phyloP scores from a whole-genome alignment of 495 filamentous ascomycete genomes.

The Aspergillus kassunensis region DNA sequence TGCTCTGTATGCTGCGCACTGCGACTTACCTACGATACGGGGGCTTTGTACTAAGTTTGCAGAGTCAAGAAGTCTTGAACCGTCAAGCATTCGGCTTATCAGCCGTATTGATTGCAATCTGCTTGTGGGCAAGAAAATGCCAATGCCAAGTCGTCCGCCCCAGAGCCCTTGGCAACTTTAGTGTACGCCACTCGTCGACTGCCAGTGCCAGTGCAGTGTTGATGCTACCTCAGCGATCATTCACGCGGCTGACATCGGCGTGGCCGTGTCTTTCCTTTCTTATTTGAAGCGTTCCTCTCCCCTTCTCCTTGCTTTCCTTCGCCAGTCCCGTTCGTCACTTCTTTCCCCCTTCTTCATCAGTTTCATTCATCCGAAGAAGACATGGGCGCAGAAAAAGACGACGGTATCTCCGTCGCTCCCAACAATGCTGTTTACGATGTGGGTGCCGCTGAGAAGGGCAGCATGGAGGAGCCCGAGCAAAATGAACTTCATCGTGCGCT shows the following conservation, averaged over 20 bases:
- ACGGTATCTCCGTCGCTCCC: constrained; percentile 16
- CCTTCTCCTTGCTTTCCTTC: not conserved
- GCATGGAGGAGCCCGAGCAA: constrained; percentile 19
- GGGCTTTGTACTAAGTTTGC: too few relatives aligned
- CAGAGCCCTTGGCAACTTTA: constrained; percentile 1
- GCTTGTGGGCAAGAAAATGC: not conserved
- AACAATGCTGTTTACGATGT: constrained; percentile 24
- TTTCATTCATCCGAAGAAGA: not conserved
- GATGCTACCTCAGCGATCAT: not conserved
- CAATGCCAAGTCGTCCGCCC: constrained; percentile 2
- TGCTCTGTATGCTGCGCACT: too few relatives aligned
- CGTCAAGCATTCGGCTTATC: not conserved
- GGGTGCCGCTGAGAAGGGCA: constrained; percentile 21
- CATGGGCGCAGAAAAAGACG: constrained; percentile 17
- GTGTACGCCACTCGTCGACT: too few relatives aligned
- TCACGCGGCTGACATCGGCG: not conserved
- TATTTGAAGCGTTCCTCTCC: not conserved
- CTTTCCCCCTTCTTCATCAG: not conserved
- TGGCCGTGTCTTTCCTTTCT: not conserved
- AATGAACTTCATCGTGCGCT: constrained; percentile 63
- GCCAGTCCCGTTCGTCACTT: not conserved
- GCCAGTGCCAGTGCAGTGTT: not conserved
- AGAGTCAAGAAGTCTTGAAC: not conserved
- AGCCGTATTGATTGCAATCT: too few relatives aligned
- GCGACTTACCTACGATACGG: too few relatives aligned